phyloP scores from a whole-genome alignment of 257 asterid species.

The Ilex aquifolium region DNA sequence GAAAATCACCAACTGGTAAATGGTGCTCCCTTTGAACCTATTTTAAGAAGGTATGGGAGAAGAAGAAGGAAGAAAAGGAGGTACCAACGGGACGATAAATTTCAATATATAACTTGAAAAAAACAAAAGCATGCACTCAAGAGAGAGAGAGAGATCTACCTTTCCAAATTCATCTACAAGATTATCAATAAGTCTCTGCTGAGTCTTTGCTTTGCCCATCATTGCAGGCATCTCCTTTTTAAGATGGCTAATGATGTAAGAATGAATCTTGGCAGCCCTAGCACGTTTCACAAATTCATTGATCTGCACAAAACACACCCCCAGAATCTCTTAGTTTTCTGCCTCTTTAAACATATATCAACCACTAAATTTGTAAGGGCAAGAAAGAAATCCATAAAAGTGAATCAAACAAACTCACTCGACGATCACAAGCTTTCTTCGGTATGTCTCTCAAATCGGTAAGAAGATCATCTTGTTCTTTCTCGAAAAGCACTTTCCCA shows the following conservation, averaged over 20 bases:
- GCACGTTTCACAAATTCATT: conserved; percentile 95
- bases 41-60: conserved; percentile 1
- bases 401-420: conserved; percentile 37
- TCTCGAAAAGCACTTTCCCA: conserved; percentile 81
- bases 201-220: conserved; percentile 95
- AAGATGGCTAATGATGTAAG: conserved; percentile 80
- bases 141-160: conserved; percentile 30
- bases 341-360: conserved; percentile 3
- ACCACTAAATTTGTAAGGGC: not conserved
- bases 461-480: conserved; percentile 85
- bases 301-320: conserved; percentile 42
- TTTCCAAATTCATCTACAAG: conserved; percentile 68
- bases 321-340: not conserved
- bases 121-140: not conserved
- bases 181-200: conserved; percentile 80
- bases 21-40: conserved; percentile 87
- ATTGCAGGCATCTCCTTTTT: conserved; percentile 92
- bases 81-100: not conserved
- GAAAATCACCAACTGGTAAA: conserved; percentile 93
- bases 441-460: conserved; percentile 77
- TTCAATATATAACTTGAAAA: not conserved
- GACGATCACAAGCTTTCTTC: conserved; percentile 94
- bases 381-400: not conserved
- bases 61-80: not conserved
- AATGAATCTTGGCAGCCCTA: conserved; percentile 92